Evolutionary conservation across 768 basidiomycete species (phyloP).

Genomic region (Chalciporus chontae): DNA sequence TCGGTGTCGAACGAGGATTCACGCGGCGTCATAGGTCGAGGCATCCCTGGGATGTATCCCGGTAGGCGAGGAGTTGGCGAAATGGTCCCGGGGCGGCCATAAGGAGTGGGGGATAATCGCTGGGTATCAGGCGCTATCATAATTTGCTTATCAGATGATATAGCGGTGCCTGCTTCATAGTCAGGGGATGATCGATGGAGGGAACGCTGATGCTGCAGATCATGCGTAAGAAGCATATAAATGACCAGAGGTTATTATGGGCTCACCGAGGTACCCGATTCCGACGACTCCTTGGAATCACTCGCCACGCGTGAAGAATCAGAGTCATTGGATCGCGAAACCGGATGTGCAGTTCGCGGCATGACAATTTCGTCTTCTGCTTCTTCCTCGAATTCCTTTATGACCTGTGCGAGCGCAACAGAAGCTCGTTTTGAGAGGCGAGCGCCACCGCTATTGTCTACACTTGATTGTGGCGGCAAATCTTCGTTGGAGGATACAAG

Average conservation of each 20-base stretch:
- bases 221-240: slow-evolving; percentile 15
- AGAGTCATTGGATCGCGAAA: slow-evolving; percentile 35
- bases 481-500: slow-evolving; percentile 36
- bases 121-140: slow-evolving; percentile 46
- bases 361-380: slow-evolving; percentile 74
- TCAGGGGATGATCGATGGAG: slow-evolving; percentile 38
- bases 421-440: slow-evolving; percentile 56
- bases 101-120: slow-evolving; percentile 60
- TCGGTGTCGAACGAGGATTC: slow-evolving; percentile 63
- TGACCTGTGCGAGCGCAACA: slow-evolving; percentile 69
- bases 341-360: slow-evolving; percentile 54
- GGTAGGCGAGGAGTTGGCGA: slow-evolving; percentile 58
- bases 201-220: slow-evolving; percentile 13
- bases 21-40: slow-evolving; percentile 86
- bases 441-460: slow-evolving; percentile 10
- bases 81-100: slow-evolving; percentile 45
- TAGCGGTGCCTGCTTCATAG: slow-evolving; percentile 65
- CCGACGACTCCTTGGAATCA: slow-evolving; percentile 19
- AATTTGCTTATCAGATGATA: slow-evolving; percentile 59
- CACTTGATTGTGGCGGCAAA: slow-evolving; percentile 14
- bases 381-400: slow-evolving; percentile 74
- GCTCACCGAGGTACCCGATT: slow-evolving; percentile 24
- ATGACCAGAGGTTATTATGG: slow-evolving; percentile 3
- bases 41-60: slow-evolving; percentile 89
- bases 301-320: slow-evolving; percentile 21